Conservation (phyloP, 2,329 filamentous ascomycete species). For the Sphaerulina vaccinii region DNA sequence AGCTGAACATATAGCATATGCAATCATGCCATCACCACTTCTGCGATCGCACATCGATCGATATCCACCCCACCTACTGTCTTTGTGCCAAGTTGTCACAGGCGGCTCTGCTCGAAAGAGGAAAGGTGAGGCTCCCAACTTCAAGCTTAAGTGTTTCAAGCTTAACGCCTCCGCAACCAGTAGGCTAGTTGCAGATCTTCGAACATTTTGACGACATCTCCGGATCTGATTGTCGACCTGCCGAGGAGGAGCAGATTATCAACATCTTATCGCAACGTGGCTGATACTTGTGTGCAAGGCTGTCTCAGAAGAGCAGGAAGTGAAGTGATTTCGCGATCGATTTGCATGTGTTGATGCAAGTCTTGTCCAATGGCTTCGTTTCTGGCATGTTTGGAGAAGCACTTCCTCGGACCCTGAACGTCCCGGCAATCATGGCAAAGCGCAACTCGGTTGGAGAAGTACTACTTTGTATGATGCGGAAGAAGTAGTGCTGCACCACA, state of each 20-base stretch:
- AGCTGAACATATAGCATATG: not conserved
- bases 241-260: not conserved
- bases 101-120: not conserved
- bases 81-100: not conserved
- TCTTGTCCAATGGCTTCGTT: not conserved
- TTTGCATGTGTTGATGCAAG: not conserved
- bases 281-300: not conserved
- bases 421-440: not conserved
- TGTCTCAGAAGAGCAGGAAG: not conserved
- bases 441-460: not conserved
- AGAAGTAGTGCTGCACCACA: not conserved
- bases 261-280: not conserved
- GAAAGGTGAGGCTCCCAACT: not conserved
- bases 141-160: not conserved
- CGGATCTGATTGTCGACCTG: not conserved
- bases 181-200: not conserved
- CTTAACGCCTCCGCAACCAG: not conserved
- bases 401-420: not conserved
- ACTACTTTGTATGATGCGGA: no score
- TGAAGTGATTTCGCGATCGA: not conserved
- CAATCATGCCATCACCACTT: not conserved
- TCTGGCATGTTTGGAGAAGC: not conserved
- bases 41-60: slow-evolving; percentile 2
- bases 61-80: not conserved
- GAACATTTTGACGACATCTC: not conserved